Conservation (phyloP, 352 stramenopile species). For the Plasmopara halstedii region DNA sequence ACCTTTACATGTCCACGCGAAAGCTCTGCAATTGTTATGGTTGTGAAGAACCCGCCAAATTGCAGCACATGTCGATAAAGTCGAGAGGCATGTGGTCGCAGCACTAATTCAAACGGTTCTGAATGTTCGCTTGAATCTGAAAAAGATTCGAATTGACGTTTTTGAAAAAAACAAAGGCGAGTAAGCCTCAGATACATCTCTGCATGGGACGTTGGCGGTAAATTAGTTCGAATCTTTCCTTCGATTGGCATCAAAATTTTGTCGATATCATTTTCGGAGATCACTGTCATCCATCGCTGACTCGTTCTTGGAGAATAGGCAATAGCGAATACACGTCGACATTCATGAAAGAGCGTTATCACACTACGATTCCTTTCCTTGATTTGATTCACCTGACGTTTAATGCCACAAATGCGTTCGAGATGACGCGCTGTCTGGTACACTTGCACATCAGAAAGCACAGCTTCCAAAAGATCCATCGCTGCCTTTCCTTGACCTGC, state of each 20-base stretch:
- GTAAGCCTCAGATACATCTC: constrained; percentile 69
- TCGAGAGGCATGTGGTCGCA: constrained; percentile 39
- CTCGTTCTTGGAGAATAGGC: constrained; percentile 53
- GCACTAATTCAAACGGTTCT: constrained; percentile 27
- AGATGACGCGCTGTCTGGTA: constrained; percentile 47
- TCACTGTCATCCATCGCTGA: constrained; percentile 40
- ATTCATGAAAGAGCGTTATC: constrained; percentile 69
- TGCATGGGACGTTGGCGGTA: constrained; percentile 29
- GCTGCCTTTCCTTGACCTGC: constrained; percentile 19
- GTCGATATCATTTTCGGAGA: constrained; percentile 54
- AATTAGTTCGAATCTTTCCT: constrained; percentile 12
- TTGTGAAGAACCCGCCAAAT: constrained; percentile 37
- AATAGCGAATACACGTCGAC: constrained; percentile 52
- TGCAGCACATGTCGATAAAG: constrained; percentile 45
- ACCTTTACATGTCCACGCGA: constrained; percentile 52
- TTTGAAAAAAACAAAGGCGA: constrained; percentile 41
- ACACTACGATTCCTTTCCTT: constrained; percentile 38
- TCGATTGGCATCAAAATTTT: constrained; percentile 48
- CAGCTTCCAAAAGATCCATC: constrained; percentile 49
- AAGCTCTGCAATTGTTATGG: constrained; percentile 54
- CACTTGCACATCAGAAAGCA: constrained; percentile 56
- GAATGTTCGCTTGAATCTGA: constrained; percentile 7
- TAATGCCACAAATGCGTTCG: constrained; percentile 1
- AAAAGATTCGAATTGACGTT: background rate
- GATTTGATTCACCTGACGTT: constrained; percentile 2